Evolutionary conservation across 1,284 basidiomycete species (phyloP), one percentile per base, ranked within the genome.

Genomic region (Cutaneotrichosporon daszewskae): DNA sequence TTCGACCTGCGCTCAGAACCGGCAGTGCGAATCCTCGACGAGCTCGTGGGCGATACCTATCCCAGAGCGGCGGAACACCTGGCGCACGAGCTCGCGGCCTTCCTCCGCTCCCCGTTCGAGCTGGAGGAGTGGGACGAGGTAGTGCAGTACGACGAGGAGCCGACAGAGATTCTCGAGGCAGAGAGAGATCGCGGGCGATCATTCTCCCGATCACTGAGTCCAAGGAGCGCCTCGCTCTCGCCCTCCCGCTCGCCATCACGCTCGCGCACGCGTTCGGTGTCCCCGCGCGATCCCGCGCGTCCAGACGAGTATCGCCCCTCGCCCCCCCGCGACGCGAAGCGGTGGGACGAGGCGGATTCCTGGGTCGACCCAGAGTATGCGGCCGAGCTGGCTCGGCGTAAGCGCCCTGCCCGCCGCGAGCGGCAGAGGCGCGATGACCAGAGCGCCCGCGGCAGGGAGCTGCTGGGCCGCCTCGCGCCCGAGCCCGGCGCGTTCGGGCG

Each of bases 1-100:
- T 80, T 91, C 45, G 88, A 92, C 68, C 84, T 91, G 46, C 84
- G 88, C 32, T 85, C 87, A 10, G 85, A 91, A 65, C 80, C 83
- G 18, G 84, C 87, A 24, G 76, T 91, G 33, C 83, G 85, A 55
- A 71, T 91, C 10, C 74, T 92, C 29, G 76, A 91, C 32, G 83
- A 85, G 55, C 71, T 91, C 9, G 74, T 92, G 27, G 45, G 42
- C 34, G 88, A 91, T 53, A 64, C 68, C 11, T 75, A 79, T 43
- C 78, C 79, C 45, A 69, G 74, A 26, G 84, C 84, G 53, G 84
- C 88, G 10, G 87, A 92, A 61, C 89, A 91, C 68, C 89, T 92
- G 69, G 84, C 83, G 8, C 88, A 92, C 71, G 88, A 92, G 71
- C 76, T 92, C 17, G 90, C 89, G 64, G 80, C 77, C 28, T 92